These are phyloP conservation scores for Leishmania lainsoni DNA, from an alignment of 208 protist genomes.

Conservation along the genomic window DNA sequence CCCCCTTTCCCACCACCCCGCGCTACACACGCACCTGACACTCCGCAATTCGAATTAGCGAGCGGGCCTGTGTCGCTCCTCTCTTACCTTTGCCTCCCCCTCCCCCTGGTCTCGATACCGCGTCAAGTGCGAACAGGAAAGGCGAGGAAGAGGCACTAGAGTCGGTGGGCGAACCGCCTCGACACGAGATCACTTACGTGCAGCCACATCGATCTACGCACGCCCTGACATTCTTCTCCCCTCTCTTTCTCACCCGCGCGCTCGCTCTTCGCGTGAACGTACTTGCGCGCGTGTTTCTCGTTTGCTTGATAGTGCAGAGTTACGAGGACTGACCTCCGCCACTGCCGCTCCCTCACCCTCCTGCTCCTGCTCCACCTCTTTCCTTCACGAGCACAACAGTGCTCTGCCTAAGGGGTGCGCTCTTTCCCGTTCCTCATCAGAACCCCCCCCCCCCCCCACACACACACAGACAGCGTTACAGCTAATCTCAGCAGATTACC, in stretches of 20 bases:
- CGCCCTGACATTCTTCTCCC: background rate
- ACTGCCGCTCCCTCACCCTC: background rate
- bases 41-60: background rate
- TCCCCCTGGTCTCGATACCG: background rate
- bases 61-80: background rate
- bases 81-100: background rate
- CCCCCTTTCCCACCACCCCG: background rate
- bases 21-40: background rate
- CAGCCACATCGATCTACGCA: background rate
- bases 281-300: background rate
- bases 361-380: background rate
- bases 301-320: background rate
- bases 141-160: background rate
- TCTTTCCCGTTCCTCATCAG: background rate
- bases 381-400: background rate
- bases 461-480: background rate
- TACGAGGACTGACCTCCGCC: background rate
- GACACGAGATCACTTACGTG: background rate
- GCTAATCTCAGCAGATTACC: background rate
- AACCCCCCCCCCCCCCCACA: background rate
- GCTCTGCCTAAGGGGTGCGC: background rate
- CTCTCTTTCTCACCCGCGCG: too few relatives aligned
- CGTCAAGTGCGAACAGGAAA: background rate
- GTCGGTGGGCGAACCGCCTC: background rate
- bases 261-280: background rate